Evolutionary conservation across 805 yeast genomes (phyloP).

Genomic region (Yamadazyma olivae): DNA sequence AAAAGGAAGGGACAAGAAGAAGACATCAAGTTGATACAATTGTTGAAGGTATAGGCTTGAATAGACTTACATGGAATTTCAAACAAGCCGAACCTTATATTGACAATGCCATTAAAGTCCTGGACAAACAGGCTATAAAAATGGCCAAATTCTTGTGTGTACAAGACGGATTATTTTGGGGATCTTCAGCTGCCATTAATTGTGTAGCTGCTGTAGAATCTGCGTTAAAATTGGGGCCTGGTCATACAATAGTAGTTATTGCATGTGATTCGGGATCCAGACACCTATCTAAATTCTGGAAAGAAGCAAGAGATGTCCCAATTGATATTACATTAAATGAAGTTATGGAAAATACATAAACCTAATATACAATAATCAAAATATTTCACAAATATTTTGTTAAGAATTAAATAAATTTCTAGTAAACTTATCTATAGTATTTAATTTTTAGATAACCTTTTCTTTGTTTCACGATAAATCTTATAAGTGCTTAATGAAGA

Average conservation of each 20-base stretch:
- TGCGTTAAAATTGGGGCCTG: conserved; percentile 45
- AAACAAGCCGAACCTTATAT: conserved; percentile 63
- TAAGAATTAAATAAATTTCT: too few relatives aligned
- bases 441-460: conserved; percentile 13
- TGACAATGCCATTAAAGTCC: conserved; percentile 76
- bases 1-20: conserved; percentile 89
- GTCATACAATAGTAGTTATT: conserved; percentile 72
- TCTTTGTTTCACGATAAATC: conserved; percentile 36
- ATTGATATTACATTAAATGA: conserved; percentile 36
- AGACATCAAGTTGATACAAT: conserved; percentile 95
- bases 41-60: conserved; percentile 91
- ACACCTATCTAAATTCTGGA: conserved; percentile 93
- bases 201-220: conserved; percentile 82
- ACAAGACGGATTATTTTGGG: conserved; percentile 87
- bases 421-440: not conserved
- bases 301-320: conserved; percentile 47
- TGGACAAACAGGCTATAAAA: conserved; percentile 74
- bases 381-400: too few relatives aligned
- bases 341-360: conserved; percentile 14
- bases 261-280: conserved; percentile 93
- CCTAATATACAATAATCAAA: too few relatives aligned
- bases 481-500: conserved; percentile 35
- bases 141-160: conserved; percentile 86
- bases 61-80: conserved; percentile 82
- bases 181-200: conserved; percentile 90